These are phyloP conservation scores for Exophiala alcalophila DNA, from an alignment of 2,329 filamentous ascomycete species.

Conservation along the genomic window DNA sequence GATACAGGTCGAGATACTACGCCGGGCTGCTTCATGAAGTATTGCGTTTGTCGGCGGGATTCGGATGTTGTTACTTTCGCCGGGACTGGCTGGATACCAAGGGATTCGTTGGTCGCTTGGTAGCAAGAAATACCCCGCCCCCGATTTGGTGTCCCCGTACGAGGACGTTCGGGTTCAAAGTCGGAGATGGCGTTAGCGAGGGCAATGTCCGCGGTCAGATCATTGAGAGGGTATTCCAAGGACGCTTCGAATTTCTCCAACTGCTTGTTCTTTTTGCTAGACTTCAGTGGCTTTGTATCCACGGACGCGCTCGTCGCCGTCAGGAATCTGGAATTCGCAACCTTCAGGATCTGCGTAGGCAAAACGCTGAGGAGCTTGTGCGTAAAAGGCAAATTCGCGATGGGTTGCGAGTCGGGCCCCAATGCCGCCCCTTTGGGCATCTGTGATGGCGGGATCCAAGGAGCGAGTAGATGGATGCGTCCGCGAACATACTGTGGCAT, in stretches of 20 bases:
- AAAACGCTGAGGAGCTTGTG: conserved; percentile 87
- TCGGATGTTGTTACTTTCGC: conserved; percentile 8
- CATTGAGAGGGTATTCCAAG: conserved; percentile 13
- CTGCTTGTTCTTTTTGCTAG: conserved; percentile 20
- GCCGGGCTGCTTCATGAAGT: conserved; percentile 5
- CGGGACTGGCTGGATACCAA: not conserved
- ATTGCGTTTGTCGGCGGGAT: conserved; percentile 12
- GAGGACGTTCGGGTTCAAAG: conserved; percentile 14
- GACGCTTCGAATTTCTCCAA: conserved; percentile 17
- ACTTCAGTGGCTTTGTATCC: conserved; percentile 28
- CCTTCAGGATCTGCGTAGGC: conserved; percentile 85
- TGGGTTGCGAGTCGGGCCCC: conserved; percentile 62
- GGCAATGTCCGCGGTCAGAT: conserved; percentile 14
- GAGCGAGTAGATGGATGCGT: conserved; percentile 87
- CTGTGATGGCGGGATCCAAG: conserved; percentile 95
- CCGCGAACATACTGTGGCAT: conserved; percentile 96
- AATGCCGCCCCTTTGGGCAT: conserved; percentile 64
- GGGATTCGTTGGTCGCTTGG: conserved; percentile 18
- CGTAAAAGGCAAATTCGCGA: conserved; percentile 82
- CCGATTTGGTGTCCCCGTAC: conserved; percentile 11
- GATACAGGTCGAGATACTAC: conserved; percentile 10
- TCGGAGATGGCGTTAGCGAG: conserved; percentile 10
- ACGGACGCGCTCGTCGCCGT: conserved; percentile 66
- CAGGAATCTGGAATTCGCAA: conserved; percentile 95
- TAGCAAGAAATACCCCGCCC: conserved; percentile 18